Base-by-base conservation (phyloP, 805 yeast species). In the Nakazawaea holstii region DNA sequence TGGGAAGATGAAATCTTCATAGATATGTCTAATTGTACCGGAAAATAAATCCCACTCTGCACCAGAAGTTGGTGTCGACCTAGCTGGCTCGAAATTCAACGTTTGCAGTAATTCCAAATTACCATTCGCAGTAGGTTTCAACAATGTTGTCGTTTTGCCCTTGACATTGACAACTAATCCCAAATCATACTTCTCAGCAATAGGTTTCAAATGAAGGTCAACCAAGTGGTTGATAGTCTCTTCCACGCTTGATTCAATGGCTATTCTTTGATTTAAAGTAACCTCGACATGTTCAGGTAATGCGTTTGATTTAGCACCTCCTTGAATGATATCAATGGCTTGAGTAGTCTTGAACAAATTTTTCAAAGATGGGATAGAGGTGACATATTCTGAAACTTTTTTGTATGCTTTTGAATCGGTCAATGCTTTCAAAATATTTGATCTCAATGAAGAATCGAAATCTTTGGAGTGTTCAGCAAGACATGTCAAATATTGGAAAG, bases 221-320 rank as follows among this genome's bases (percentile, higher is more conserved):
- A 60, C 46, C 49, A 73, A 67, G 40, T 64, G 66, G 15, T 68
- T 67, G n/a, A 64, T 53, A 6, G 72, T 73, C 14, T 68, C 74
- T 10, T 65, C 60, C 1, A 73, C 69, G 15, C 71, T 62, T n/a
- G 80, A 72, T 49, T 76, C 84, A 32, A 79, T 62, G 26, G 77
- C 73, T 49, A 84, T 67, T 55, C 89, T 70, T 56, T 80, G 80
- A 60, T 84, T 82, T 35, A 80, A 65, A 24, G 69, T 58, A 39
- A 77, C 64, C 31, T 60, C 61, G 7, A 75, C 73, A 28, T 67
- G 61, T 59, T 84, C 90, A 1, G 90, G 89, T 39, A 83, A 64
- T 1, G 88, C 87, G 56, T 84, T 84, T 31, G 80, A 68, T 61
- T 84, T 84, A 46, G 77, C 72, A 29, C 90, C 90, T 27, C 89